phyloP scores from a whole-genome alignment of 2,329 filamentous ascomycete genomes.

The Paracorniculantispora psalliotae region DNA sequence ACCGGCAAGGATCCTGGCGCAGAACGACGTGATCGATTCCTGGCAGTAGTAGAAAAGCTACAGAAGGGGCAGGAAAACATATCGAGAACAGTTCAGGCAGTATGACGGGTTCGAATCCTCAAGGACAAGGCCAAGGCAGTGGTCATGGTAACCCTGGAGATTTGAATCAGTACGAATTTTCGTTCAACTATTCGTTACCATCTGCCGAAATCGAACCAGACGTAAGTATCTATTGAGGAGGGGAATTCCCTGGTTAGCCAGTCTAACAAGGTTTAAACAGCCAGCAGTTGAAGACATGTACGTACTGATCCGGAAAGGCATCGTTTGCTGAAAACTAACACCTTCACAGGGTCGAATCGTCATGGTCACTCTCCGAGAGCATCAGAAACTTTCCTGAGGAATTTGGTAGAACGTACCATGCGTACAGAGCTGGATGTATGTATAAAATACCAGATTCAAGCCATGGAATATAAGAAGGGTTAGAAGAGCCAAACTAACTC shows the following conservation, averaged over 20 bases:
- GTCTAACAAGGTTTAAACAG: not conserved
- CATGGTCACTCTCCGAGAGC: slow-evolving; percentile 37
- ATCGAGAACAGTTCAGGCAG: not conserved
- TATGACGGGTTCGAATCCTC: not conserved
- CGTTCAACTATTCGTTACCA: slow-evolving; percentile 8
- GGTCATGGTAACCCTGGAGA: not conserved
- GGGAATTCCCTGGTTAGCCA: not conserved
- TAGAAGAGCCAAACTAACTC: not conserved
- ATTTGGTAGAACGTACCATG: slow-evolving; percentile 44
- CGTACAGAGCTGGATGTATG: slow-evolving; percentile 43
- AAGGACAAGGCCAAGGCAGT: not conserved
- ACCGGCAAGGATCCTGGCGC: too few relatives aligned
- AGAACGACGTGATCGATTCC: not conserved
- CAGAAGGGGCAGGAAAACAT: too few relatives aligned
- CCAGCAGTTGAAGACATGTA: slow-evolving; percentile 11
- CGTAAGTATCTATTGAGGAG: not conserved
- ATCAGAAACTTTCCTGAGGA: slow-evolving; percentile 37
- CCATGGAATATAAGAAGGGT: not conserved
- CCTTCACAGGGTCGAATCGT: slow-evolving; percentile 20
- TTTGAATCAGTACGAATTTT: slow-evolving; percentile 10
- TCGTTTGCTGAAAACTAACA: not conserved
- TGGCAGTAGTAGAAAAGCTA: not conserved
- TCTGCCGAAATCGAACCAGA: slow-evolving; percentile 8
- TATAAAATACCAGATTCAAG: slow-evolving; percentile 7
- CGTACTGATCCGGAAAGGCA: not conserved